Base-by-base conservation (phyloP, 345 rosid species). In the Erucastrum elatum region DNA sequence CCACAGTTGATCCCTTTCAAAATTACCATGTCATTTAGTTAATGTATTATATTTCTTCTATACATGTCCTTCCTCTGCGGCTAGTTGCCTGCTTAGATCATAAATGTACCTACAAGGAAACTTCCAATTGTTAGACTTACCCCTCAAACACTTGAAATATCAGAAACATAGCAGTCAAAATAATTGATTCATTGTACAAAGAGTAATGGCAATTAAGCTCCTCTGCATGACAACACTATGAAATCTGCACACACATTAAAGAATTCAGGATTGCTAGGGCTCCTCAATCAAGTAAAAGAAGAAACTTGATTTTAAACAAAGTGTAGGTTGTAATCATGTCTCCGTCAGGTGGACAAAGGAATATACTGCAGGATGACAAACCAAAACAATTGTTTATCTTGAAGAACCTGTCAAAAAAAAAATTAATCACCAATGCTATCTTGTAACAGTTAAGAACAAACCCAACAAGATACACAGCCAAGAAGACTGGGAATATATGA, bases 181-280 rank as follows among this genome's bases (percentile, higher is more conserved):
- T 30, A 34, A 59, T 29, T 58, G 17, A 16, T 44, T 35, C 41
- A 35, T 35, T 35, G 41, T 12, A 29, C 8, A 75, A 67, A 59
- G 3, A 67, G 25, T 7, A 59, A 44, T 59, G 10, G 49, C 51
- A 68, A 25, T 25, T 30, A 30, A 68, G 62, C 21, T 68, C 35
- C 68, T 61, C 15, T 60, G 35, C 64, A 67, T 76, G 26, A n/a
- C 10, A 60, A 76, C 15, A 66, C 41, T 55, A 15, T 58, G 73
- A 59, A 75, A 75, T 64, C 74, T 76, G 75, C 69, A 69, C 35
- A 68, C n/a, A 76, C 51, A n/a, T n/a, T n/a, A 46, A 31, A 60
- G 2, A 8, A 13, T 30, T 12, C 27, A 76, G 26, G 26, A 76
- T 6, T 56, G 27, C n/a, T 67, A 58, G n/a, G 25, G 25, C 33